Percentiles rank a stretch among this genome's conserved stretches.
These are phyloP conservation scores for Leishmania guyanensis DNA, from an alignment of 208 protist genomes.

Conservation along the genomic window DNA sequence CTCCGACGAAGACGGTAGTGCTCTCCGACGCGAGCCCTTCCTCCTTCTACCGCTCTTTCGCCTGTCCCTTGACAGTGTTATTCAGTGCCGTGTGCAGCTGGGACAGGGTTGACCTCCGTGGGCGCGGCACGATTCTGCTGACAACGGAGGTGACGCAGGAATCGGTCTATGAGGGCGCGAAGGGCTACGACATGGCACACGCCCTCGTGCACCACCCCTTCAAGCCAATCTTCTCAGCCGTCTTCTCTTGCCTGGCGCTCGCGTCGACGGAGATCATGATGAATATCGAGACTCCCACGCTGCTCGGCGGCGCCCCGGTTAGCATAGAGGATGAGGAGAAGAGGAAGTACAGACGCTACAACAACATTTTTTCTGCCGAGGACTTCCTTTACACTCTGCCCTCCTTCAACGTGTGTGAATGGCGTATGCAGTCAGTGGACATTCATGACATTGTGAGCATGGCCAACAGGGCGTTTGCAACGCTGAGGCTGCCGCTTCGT, in stretches of 20 bases:
- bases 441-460: slow-evolving; percentile 49
- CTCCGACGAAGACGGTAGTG: slow-evolving; percentile 53
- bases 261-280: slow-evolving; percentile 88
- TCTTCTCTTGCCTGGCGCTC: slow-evolving; percentile 79
- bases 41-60: slow-evolving; percentile 76
- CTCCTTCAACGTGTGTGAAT: slow-evolving; percentile 75
- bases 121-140: slow-evolving; percentile 73
- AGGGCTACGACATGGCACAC: slow-evolving; percentile 84
- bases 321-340: slow-evolving; percentile 54
- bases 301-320: slow-evolving; percentile 51
- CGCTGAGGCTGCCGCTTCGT: slow-evolving; percentile 69
- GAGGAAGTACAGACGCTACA: slow-evolving; percentile 70
- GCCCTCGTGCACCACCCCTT: slow-evolving; percentile 89
- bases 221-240: slow-evolving; percentile 81
- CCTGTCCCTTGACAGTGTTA: slow-evolving; percentile 65
- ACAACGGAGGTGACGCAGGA: slow-evolving; percentile 49
- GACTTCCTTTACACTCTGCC: slow-evolving; percentile 83
- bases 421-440: slow-evolving; percentile 31
- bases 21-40: slow-evolving; percentile 66
- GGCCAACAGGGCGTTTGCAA: slow-evolving; percentile 65
- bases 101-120: slow-evolving; percentile 61
- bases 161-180: slow-evolving; percentile 63
- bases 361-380: slow-evolving; percentile 87
- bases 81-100: slow-evolving; percentile 61
- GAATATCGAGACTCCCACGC: slow-evolving; percentile 40